phyloP scores from a whole-genome alignment of 2,329 filamentous ascomycete species.

The Stagonosporopsis rhizophila region DNA sequence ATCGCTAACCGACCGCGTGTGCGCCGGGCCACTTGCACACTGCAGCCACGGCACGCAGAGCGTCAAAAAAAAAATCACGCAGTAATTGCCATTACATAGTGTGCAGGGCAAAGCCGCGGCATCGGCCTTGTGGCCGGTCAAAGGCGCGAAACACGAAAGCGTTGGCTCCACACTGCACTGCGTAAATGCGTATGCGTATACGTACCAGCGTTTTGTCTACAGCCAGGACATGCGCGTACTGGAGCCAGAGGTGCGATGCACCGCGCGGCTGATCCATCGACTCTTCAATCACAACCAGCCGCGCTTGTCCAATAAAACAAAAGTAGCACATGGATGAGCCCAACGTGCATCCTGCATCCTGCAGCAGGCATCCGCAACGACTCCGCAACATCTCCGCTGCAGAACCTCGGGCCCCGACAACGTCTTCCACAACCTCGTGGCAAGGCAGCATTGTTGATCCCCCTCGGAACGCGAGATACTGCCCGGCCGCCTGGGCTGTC shows the following conservation, averaged over 20 bases:
- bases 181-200: constrained; percentile 11
- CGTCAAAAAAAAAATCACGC: background rate
- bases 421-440: too few species aligned
- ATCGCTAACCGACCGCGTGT: background rate
- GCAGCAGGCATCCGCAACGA: background rate
- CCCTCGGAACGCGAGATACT: background rate
- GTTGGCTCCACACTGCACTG: background rate
- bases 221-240: background rate
- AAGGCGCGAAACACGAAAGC: constrained; percentile 5
- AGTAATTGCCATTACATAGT: background rate
- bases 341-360: too few species aligned
- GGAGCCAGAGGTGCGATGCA: background rate
- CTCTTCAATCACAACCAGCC: background rate
- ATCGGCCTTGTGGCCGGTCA: background rate
- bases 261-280: background rate
- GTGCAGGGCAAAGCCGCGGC: background rate
- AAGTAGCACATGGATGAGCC: background rate
- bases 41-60: constrained; percentile 1
- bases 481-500: background rate
- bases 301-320: background rate
- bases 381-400: too few species aligned
- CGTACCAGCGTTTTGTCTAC: background rate
- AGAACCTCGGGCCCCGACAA: too few species aligned
- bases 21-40: constrained; percentile 3
- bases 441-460: background rate